Base-by-base conservation (phyloP, 164 flowering plant genomes). In the Dillenia turbinata region DNA sequence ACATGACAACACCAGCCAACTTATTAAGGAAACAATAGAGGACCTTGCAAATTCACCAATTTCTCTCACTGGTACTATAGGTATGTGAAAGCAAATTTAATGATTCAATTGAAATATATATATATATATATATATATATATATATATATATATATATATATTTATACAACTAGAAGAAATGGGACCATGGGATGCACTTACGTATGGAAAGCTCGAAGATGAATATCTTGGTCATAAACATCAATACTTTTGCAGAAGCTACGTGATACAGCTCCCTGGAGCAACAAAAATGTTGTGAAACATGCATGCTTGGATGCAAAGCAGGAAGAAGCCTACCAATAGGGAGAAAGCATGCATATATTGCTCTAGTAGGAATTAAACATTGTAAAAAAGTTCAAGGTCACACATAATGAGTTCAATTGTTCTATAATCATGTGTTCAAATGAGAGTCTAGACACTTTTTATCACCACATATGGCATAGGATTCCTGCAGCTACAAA, bases 191-290 rank as follows among this genome's bases (percentile, higher is more conserved):
- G 5, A 19, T 33, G 50, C 22, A 83, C 93, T 85, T 75, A 88
- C 93, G 97, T 80, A 44, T 64, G 79, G 60, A 91, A 71, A 66
- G 85, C 80, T 57, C 80, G 81, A 11, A 91, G 71, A 72, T 79
- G 86, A 69, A 91, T 82, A 73, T 88, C 97, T 71, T 88, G 95
- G 75, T 91, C 97, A 77, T 85, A 88, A 52, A 91, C 50, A 72
- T 88, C 91, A 69, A 91, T 68, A 67, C 83, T 86, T 76, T 79
- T 91, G 75, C 91, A 68, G 48, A 88, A 87, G 77, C 91, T 80
- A 57, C 77, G 89, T 40, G 96, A 87, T 45, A 86, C 88, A 72
- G 91, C 97, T 62, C 79, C 80, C 97, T 91, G 77, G 40, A 69
- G 52, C 69, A 19, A 54, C 14, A 44, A 49, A 52, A 62, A 5